These are phyloP conservation scores for Nyssa sinensis DNA, from an alignment of 148 eudicot species.

Conservation along the genomic window DNA sequence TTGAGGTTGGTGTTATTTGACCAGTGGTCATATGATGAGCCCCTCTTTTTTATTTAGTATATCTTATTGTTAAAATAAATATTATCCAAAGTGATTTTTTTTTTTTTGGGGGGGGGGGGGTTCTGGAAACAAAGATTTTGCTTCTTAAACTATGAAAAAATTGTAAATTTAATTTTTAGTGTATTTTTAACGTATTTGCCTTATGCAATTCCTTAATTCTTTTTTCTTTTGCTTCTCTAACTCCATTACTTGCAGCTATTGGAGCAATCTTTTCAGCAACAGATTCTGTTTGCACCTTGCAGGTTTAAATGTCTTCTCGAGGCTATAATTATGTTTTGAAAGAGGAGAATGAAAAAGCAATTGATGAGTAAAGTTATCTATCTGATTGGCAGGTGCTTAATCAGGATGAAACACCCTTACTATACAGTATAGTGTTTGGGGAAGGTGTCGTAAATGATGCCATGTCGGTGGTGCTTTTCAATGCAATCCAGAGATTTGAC, in stretches of 20 bases:
- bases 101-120: too few species aligned
- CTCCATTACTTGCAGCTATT: slow-evolving; percentile 47
- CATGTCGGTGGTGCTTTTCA: slow-evolving; percentile 79
- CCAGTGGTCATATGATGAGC: too few species aligned
- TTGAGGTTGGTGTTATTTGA: not conserved
- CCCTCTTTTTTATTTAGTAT: not conserved
- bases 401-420: slow-evolving; percentile 77
- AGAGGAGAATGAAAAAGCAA: not conserved
- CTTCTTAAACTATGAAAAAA: not conserved
- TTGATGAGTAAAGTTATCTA: not conserved
- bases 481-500: slow-evolving; percentile 67
- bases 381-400: slow-evolving; percentile 63
- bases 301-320: slow-evolving; percentile 38
- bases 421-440: slow-evolving; percentile 84
- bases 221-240: not conserved
- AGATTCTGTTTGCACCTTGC: slow-evolving; percentile 88
- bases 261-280: slow-evolving; percentile 93
- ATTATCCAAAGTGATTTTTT: slow-evolving; percentile 4
- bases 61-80: slow-evolving; percentile 1
- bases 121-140: not conserved
- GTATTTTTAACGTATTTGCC: not conserved
- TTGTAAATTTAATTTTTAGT: too few species aligned
- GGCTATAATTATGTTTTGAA: not conserved
- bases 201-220: slow-evolving; percentile 1
- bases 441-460: slow-evolving; percentile 96